Evolutionary conservation across 208 protist species (phyloP), one percentile per base, ranked within the genome.

Genomic region (Trypanosoma melophagium): DNA sequence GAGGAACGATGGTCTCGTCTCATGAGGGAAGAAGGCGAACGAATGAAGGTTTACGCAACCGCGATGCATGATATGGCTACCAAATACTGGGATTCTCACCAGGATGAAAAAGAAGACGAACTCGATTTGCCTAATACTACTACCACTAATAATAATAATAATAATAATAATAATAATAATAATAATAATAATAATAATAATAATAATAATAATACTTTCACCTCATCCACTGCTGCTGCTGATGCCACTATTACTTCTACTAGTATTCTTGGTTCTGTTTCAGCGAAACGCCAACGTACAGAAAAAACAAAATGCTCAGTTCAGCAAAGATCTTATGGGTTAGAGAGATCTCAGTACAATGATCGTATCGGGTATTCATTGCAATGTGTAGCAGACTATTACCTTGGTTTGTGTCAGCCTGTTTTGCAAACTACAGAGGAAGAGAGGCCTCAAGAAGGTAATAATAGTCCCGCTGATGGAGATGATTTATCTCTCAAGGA

Each of bases 61-160:
- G 83, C 87, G 7, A 93, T 93, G 87, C 80, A 93, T 68, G 49
- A 78, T 63, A 78, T 93, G 42, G 87, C 87, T 7, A 93, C 87
- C 12, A 68, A 75, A 55, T 88, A 86, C 59, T 93, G 87, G 87
- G 79, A 88, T 24, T 44, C 65, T 10, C 24, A 61, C n/a, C 24
- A 56, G 35, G 60, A 59, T 17, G 47, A 21, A 22, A 28, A 56
- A 38, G 56, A 45, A 19, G 41, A 49, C 9, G 63, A 49, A 17
- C 5, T 35, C 28, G 28, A 35, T 35, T 35, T 5, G 28, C 1
- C 1, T 35, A 35, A 35, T 35, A 35, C 1, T 35, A 35, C 1
- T 35, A 35, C 1, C 5, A 35, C 1, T 35, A 35, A 35, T 35
- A 35, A 35, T 35, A 35, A 35, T 35, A 35, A 35, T 35, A 35